phyloP scores from a whole-genome alignment of 805 yeast genomes.

The Candida easanensis region DNA sequence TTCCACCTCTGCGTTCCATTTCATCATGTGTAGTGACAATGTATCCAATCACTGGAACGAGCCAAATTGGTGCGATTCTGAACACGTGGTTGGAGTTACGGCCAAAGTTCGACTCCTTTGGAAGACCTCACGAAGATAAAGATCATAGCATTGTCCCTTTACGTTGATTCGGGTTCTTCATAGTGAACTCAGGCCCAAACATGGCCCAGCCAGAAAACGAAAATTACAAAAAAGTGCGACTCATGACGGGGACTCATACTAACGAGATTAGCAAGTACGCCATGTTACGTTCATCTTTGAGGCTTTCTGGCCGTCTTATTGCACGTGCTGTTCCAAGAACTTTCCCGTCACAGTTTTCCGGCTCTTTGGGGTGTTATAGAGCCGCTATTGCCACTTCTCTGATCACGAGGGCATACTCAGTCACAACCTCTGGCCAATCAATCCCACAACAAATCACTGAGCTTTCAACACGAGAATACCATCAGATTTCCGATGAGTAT shows the following conservation, averaged over 20 bases:
- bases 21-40: conserved; percentile 60
- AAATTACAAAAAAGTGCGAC: conserved; percentile 29
- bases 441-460: conserved; percentile 51
- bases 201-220: conserved; percentile 79
- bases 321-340: background rate
- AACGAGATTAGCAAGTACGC: background rate
- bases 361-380: background rate
- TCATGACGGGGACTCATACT: too few species aligned
- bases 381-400: background rate
- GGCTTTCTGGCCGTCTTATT: background rate
- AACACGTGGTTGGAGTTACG: conserved; percentile 39
- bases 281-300: background rate
- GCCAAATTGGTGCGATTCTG: conserved; percentile 82
- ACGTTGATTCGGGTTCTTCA: conserved; percentile 37
- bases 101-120: conserved; percentile 32
- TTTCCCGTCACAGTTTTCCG: background rate
- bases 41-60: conserved; percentile 82
- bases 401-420: conserved; percentile 16
- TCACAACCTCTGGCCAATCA: conserved; percentile 50
- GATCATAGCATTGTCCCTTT: conserved; percentile 36
- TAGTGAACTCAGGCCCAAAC: conserved; percentile 46
- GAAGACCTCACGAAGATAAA: conserved; percentile 55
- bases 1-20: conserved; percentile 36
- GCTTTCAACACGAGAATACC: conserved; percentile 54
- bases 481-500: conserved; percentile 59